Evolutionary conservation across 2,329 filamentous ascomycete genomes (phyloP), one percentile per base, ranked within the genome.

Genomic region (Epichloe baconii): DNA sequence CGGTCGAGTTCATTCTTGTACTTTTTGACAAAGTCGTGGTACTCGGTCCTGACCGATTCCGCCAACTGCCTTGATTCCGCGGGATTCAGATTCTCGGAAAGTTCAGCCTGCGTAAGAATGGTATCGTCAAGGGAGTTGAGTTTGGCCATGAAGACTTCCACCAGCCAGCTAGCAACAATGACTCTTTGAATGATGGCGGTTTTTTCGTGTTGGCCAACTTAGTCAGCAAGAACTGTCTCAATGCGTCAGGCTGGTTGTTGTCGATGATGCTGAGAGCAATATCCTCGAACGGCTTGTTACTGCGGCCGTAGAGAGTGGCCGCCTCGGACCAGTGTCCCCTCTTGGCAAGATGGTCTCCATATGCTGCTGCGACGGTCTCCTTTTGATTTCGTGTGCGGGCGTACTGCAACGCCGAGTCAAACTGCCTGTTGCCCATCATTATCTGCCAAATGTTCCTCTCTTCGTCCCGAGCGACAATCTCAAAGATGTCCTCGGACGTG

Each of bases 131-230:
- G 76, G 3, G 86, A 85, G 64, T 98, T 96, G 42, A 98, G 77
- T 68, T 95, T 96, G 5, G 89, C 87, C 89, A 98, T 98, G 67
- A 91, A 98, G 2, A 97, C 78, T 66, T 98, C 93, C 10, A 96
- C 77, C 43, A 98, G 77, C 93, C 93, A 98, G 57, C 85, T 90
- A 2, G 91, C 87, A 57, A 97, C 83, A 88, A 98, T 95, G 56
- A 87, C 85, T 53, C 91, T 77, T 68, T 98, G 93, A 90, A 98
- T 98, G 34, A 83, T 74, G 1, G 83, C 82, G 1, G 83, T 79
- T 66, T 90, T 66, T 89, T 95, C 62, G 89, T 83, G 0, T 80
- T 84, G 7, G 79, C 77, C 35, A 98, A 73, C 68, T 95, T 96
- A 0, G 88, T 86, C 21, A 91, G 67, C 4, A 98, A 75, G 61